A percentile compares a stretch with the other conserved stretches of the same genome.
Conservation (phyloP, 1,284 basidiomycete species). For the Naganishia liquefaciens region DNA sequence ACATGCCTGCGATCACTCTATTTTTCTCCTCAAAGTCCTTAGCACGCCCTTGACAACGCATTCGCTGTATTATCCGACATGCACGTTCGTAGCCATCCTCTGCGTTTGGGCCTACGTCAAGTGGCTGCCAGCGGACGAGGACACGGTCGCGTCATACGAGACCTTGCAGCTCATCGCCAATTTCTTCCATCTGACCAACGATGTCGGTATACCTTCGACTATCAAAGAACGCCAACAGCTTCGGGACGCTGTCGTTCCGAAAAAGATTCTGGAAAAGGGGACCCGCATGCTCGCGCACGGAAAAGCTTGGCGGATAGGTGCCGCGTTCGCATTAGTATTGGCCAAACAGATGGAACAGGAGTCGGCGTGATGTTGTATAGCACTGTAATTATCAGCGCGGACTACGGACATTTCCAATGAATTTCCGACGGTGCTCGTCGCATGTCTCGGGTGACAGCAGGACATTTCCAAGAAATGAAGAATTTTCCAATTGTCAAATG, state of each 20-base stretch:
- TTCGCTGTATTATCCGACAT: slow-evolving; percentile 34
- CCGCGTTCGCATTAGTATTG: slow-evolving; percentile 36
- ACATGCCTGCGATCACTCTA: slow-evolving; percentile 33
- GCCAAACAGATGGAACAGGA: slow-evolving; percentile 35
- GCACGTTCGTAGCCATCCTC: slow-evolving; percentile 36
- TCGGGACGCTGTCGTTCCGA: slow-evolving; percentile 14
- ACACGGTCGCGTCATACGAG: slow-evolving; percentile 21
- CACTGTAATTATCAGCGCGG: not conserved
- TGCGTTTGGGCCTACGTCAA: slow-evolving; percentile 37
- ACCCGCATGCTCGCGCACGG: slow-evolving; percentile 36
- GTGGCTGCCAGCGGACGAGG: slow-evolving; percentile 25
- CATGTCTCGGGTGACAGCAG: no score
- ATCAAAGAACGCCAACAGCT: slow-evolving; percentile 12
- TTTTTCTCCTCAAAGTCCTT: slow-evolving; percentile 31
- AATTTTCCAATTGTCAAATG: no score
- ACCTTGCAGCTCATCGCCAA: slow-evolving; percentile 11
- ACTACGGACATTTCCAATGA: not conserved
- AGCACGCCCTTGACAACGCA: slow-evolving; percentile 28
- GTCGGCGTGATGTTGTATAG: not conserved
- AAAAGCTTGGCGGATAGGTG: slow-evolving; percentile 38
- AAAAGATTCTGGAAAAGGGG: slow-evolving; percentile 30
- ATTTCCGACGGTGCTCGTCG: no score
- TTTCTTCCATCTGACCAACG: slow-evolving; percentile 11
- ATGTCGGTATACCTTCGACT: slow-evolving; percentile 12
- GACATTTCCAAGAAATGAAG: no score